Evolutionary conservation across 345 rosid genomes (phyloP), one percentile per base, ranked within the genome.

Genomic region (Camelina hispida): DNA sequence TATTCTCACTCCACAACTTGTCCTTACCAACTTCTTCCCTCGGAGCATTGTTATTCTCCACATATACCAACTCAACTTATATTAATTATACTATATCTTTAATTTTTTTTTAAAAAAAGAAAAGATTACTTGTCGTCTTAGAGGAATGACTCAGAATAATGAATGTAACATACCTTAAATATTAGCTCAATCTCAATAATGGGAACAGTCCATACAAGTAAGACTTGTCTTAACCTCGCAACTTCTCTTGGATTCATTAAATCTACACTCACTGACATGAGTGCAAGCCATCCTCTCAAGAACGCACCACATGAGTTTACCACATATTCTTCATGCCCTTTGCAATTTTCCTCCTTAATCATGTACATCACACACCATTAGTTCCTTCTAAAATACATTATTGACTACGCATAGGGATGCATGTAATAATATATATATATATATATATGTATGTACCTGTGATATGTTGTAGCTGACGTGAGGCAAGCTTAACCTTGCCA

Each of bases 261-360:
- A 69, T 69, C 54, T 42, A 69, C 63, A 42, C 63, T 56, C 16
- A 56, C 54, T 1, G 64, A 55, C 50, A 69, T 54, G 9, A 15
- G n/a, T 22, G 62, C 62, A 32, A 7, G 1, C 85, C 89, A 51
- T 20, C 4, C 3, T 14, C 90, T 17, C 23, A 18, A 48, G 44
- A 47, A 7, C 7, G 17, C 56, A 17, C 44, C 58, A 66, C 4
- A 18, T 34, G n/a, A 6, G 11, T n/a, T 11, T 16, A 25, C 16
- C 69, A 17, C 44, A 18, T 48, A 3, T 89, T 4, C 90, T 66
- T 66, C 58, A 66, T 50, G 44, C 44, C 30, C 44, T 12, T 13
- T 16, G 57, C 43, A 3, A 1, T 17, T 66, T 30, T 66, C 32
- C 44, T 66, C 69, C 69, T 48, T 11, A 89, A 65, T 63, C 40